Evolutionary conservation across 345 rosid genomes (phyloP).

Genomic region (Microthlaspi erraticum): DNA sequence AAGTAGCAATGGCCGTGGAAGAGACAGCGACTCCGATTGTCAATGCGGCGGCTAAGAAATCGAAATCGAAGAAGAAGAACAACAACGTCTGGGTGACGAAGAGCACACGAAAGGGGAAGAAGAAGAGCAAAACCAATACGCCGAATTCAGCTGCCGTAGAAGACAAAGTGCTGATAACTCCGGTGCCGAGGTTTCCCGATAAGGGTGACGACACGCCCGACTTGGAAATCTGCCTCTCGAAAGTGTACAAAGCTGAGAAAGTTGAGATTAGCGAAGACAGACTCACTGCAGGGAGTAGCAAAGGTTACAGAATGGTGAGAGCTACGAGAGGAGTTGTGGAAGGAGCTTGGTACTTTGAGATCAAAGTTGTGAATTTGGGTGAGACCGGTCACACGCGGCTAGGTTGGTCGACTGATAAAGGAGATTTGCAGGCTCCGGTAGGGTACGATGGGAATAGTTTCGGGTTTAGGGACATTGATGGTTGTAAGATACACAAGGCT

Average conservation of each 20-base stretch:
- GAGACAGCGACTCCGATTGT: slow-evolving; percentile 10
- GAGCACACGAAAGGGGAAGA: slow-evolving; percentile 91
- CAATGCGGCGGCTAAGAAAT: slow-evolving; percentile 48
- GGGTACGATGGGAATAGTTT: slow-evolving; percentile 93
- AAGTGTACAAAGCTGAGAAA: slow-evolving; percentile 94
- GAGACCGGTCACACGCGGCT: slow-evolving; percentile 93
- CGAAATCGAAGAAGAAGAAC: slow-evolving; percentile 84
- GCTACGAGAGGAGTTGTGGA: slow-evolving; percentile 92
- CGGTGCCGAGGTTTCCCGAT: slow-evolving; percentile 80
- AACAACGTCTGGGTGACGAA: slow-evolving; percentile 85
- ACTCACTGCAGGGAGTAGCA: slow-evolving; percentile 80
- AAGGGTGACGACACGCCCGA: slow-evolving; percentile 78
- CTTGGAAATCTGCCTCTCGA: slow-evolving; percentile 73
- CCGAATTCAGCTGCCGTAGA: slow-evolving; percentile 61
- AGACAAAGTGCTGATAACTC: slow-evolving; percentile 75
- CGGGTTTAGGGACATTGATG: slow-evolving; percentile 95
- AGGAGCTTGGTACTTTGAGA: slow-evolving; percentile 98
- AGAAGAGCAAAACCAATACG: slow-evolving; percentile 71
- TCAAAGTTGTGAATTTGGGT: slow-evolving; percentile 74
- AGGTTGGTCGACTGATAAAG: slow-evolving; percentile 96
- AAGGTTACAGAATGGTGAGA: slow-evolving; percentile 97
- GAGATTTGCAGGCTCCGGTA: slow-evolving; percentile 96
- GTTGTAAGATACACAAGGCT: slow-evolving; percentile 96
- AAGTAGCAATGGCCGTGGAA: slow-evolving; percentile 20
- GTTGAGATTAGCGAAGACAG: slow-evolving; percentile 90